Evolutionary conservation across 2,329 filamentous ascomycete species (phyloP), one percentile per base, ranked within the genome.

Genomic region (Apiospora kogelbergensis): DNA sequence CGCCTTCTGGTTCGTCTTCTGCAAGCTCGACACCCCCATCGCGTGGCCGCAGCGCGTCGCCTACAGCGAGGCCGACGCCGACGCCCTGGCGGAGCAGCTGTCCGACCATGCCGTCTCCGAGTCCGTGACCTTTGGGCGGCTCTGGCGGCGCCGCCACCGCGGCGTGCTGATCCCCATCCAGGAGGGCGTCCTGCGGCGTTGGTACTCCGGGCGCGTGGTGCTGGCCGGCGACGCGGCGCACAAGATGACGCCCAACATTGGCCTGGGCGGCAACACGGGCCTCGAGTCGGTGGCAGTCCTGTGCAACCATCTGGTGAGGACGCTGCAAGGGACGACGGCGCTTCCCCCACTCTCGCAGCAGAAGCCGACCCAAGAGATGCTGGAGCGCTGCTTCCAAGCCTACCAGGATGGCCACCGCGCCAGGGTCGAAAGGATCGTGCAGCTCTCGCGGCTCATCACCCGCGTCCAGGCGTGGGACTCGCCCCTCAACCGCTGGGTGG

Each of bases 141-240:
- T 81, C 3, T 79, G 75, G 70, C 65, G 74, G 53, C 68, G 66
- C 3, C 65, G 74, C 30, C 70, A 41, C 9, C 72, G 68, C 6
- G 74, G 69, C 5, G 70, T 72, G 3, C 69, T 81, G 26, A 72
- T 79, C 6, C 71, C 73, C 0, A 57, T 81, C 17, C 76, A 80
- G 65, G 80, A 82, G 72, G 77, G 74, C 24, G 73, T 79, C 1
- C 71, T 80, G 17, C 68, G 75, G 6, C 74, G 76, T 60, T 81
- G 80, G 76, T 74, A 77, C 64, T 76, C 74, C 33, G 77, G 77
- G 9, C 73, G 80, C 15, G 76, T 79, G 20, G 75, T 81, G 9
- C 69, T 78, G 0, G 75, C 80, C 6, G 80, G 81, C 5, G 81
- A 82, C 69, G 74, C 79, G 6, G 77, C 74, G 5, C 79, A 82